Base-by-base conservation (phyloP, 257 asterid species). In the Leonotis leonurus region DNA sequence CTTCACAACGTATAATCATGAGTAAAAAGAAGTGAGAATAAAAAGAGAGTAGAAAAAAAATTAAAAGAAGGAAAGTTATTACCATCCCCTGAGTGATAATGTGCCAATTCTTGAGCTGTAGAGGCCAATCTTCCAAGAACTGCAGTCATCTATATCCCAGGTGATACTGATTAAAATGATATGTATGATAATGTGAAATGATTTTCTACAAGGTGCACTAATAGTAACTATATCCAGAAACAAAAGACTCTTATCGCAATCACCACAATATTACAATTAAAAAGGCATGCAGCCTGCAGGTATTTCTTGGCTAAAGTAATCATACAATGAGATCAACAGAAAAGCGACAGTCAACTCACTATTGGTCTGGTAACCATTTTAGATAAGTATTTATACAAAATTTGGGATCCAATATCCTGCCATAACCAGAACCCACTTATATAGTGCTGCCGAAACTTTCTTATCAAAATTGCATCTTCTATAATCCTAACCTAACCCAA, bases 1-100 rank as follows among this genome's bases (percentile, higher is more conserved):
- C 25, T 45, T 52, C 25, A 5, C 10, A 56, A 43, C 55, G 5
- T 10, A 55, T 22, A 57, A 57, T 51, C 44, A 11, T 49, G 8
- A n/a, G 17, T n/a, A 0, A 41, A 14, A 16, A 14, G 48, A 46
- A 9, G 10, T 20, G 10, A 1, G 1, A 9, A 48, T 3, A 6
- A 1, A 33, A 33, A 33, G 9, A 2, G 3, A 27, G 6, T 27
- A 17, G 18, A 17, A 53, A 50, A n/a, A 36, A 44, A 20, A 36
- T 10, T 54, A 45, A 13, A 55, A 65, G 55, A 64, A 62, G 71
- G 69, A 39, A 71, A 73, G 20, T 24, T 33, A 17, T 45, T 81
- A 93, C 99, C 99, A 68, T 89, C 95, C 69, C 99, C 99, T 4
- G 99, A 93, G 76, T 93, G 99, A 85, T 83, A 87, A 76, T 83